Conservation (phyloP, 164 flowering plant species). For the Liquidambar formosana region DNA sequence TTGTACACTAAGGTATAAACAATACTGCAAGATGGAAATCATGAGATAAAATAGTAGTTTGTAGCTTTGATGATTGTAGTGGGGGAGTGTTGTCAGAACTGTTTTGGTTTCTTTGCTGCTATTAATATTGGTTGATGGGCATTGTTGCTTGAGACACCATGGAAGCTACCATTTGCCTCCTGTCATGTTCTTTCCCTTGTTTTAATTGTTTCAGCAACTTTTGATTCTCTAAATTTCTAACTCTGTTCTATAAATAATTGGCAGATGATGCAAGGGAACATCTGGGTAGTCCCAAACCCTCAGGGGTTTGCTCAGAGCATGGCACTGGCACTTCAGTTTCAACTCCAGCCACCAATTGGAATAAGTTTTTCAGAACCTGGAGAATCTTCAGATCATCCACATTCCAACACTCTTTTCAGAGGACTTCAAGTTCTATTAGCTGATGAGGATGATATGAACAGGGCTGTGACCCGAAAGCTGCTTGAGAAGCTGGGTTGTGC, state of each 20-base stretch:
- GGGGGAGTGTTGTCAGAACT: too few species aligned
- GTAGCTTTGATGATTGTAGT: too few species aligned
- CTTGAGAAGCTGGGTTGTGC: constrained; percentile 87
- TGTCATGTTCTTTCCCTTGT: constrained; percentile 5
- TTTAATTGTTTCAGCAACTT: constrained; percentile 21
- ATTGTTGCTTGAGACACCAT: neutral
- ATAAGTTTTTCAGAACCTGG: constrained; percentile 7
- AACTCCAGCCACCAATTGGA: constrained; percentile 31
- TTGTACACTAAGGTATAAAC: too few species aligned
- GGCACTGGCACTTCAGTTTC: constrained; percentile 71
- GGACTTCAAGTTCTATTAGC: constrained; percentile 73
- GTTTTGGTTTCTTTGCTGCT: too few species aligned
- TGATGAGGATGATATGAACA: constrained; percentile 65
- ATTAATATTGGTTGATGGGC: neutral
- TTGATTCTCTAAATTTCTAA: constrained; percentile 19
- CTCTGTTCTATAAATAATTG: neutral
- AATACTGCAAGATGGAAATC: too few species aligned
- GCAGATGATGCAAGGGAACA: constrained; percentile 96
- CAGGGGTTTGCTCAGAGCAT: constrained; percentile 66
- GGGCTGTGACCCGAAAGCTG: constrained; percentile 75
- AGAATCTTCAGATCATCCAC: constrained; percentile 47
- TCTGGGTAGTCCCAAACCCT: constrained; percentile 68
- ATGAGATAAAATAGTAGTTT: too few species aligned
- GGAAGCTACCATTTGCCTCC: constrained; percentile 5
- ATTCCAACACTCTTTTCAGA: constrained; percentile 57